phyloP scores from a whole-genome alignment of 2,329 filamentous ascomycete genomes.

The Fulvia fulva region DNA sequence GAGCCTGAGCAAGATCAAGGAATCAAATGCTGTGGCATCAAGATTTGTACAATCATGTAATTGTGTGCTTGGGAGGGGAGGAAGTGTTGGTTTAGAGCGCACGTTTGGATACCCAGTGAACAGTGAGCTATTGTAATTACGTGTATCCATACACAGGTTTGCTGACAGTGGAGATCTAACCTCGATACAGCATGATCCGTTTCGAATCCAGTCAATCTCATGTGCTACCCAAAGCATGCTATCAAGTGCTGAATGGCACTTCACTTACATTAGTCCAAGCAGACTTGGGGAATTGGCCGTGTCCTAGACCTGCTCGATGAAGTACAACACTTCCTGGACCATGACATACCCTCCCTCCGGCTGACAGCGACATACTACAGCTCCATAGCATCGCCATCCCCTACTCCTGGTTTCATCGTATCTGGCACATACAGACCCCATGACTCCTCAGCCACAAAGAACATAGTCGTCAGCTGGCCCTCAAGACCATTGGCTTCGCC shows the following conservation, averaged over 20 bases:
- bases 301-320: too few species aligned
- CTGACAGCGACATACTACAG: background rate
- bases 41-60: slow-evolving; percentile 35
- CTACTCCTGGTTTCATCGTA: background rate
- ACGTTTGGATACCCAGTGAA: background rate
- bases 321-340: too few species aligned
- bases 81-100: background rate
- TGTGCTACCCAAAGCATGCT: too few species aligned
- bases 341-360: too few species aligned
- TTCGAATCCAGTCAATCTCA: too few species aligned
- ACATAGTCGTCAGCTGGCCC: background rate
- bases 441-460: background rate
- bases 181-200: too few species aligned
- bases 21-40: slow-evolving; percentile 33
- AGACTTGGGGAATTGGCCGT: too few species aligned
- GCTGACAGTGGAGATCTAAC: too few species aligned
- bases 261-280: background rate
- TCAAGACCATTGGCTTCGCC: background rate
- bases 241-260: background rate
- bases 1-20: slow-evolving; percentile 26
- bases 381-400: background rate
- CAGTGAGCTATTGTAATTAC: too few species aligned
- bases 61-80: background rate
- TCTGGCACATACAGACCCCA: background rate
- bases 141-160: too few species aligned